Conservation (phyloP, 2,329 filamentous ascomycete species). For the Ramularia endophylla region DNA sequence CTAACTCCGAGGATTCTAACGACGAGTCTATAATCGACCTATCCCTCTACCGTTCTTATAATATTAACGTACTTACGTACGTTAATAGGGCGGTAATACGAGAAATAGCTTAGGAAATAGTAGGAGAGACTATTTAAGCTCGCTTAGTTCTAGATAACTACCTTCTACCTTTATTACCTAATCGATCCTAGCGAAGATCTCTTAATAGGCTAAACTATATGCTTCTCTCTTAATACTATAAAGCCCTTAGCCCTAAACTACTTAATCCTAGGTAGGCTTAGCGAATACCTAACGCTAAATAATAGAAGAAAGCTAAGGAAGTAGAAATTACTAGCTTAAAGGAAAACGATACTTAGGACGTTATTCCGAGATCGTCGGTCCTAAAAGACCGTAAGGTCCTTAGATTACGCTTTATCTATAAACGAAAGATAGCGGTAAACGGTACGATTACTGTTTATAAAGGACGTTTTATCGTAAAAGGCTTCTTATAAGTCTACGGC, state of each 20-base stretch:
- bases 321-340: conserved; percentile 5
- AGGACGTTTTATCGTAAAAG: conserved; percentile 7
- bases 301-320: conserved; percentile 6
- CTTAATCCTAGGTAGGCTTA: neutral
- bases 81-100: no score
- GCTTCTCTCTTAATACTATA: conserved; percentile 2
- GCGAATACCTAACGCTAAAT: neutral
- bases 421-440: conserved; percentile 4
- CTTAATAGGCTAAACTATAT: no score
- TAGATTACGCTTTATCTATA: conserved; percentile 5
- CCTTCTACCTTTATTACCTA: no score
- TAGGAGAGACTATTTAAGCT: no score
- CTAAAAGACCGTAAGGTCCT: conserved; percentile 6
- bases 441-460: conserved; percentile 5
- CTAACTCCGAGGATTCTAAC: no score
- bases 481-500: conserved; percentile 7
- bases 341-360: conserved; percentile 7
- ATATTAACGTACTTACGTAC: no score
- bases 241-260: conserved; percentile 1
- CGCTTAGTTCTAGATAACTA: no score
- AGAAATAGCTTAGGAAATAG: no score
- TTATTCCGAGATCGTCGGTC: neutral
- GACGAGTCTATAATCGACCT: no score
- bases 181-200: no score
- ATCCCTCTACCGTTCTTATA: no score